A percentile compares a stretch with the other conserved stretches of the same genome.
Conservation (phyloP, 2,329 filamentous ascomycete genomes). For the Penicillium sp. region DNA sequence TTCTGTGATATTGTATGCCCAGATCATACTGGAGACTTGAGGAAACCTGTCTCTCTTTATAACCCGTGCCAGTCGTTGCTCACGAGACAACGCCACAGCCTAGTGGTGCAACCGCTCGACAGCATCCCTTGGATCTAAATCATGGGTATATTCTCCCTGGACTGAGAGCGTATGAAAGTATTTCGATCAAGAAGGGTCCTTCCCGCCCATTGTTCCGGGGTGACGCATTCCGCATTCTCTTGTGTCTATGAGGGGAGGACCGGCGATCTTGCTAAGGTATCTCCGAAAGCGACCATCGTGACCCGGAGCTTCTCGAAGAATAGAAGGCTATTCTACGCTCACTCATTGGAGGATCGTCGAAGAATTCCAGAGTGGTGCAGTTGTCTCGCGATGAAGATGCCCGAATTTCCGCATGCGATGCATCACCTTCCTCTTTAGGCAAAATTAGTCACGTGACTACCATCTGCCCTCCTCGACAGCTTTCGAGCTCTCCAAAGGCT, state of each 20-base stretch:
- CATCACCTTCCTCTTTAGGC: slow-evolving; percentile 15
- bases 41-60: not conserved
- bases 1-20: not conserved
- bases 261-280: not conserved
- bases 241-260: not conserved
- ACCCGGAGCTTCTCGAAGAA: not conserved
- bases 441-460: slow-evolving; percentile 4
- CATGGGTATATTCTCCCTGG: not conserved
- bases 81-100: not conserved
- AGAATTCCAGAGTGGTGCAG: slow-evolving; percentile 10
- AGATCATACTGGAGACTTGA: not conserved
- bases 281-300: not conserved
- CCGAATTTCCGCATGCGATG: slow-evolving; percentile 11
- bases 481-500: not conserved
- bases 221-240: not conserved
- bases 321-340: slow-evolving; percentile 2
- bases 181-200: not conserved
- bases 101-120: not conserved
- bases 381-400: slow-evolving; percentile 2
- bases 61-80: not conserved
- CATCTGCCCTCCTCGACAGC: not conserved
- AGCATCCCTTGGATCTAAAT: not conserved
- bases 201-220: slow-evolving; percentile 3
- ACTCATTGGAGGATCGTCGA: not conserved
- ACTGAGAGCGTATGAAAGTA: not conserved